A percentile compares a stretch with the other conserved stretches of the same genome.
phyloP scores from a whole-genome alignment of 495 filamentous ascomycete species.

The Lasiosphaeria ovina region DNA sequence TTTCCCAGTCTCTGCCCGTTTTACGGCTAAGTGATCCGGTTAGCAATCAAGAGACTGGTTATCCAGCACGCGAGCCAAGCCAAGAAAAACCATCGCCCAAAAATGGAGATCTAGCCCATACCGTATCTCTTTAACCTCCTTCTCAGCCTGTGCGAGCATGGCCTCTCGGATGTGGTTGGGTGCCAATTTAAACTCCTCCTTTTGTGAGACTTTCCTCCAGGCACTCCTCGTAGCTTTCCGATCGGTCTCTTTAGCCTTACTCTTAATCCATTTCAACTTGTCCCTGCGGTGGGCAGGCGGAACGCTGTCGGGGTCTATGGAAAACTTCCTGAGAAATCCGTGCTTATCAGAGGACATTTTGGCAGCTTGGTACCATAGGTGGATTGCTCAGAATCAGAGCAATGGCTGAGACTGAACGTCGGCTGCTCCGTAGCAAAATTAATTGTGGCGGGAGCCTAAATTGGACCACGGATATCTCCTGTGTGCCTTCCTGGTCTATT shows the following conservation, averaged over 20 bases:
- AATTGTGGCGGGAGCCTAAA: no score
- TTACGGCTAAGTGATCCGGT: not conserved
- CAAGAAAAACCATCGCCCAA: not conserved
- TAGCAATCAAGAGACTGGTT: no score
- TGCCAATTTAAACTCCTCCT: not conserved
- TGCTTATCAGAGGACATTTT: no score
- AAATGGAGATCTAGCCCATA: not conserved
- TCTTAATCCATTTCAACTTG: not conserved
- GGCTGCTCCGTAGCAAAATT: no score
- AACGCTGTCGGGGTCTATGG: no score
- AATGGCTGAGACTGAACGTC: no score
- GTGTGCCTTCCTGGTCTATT: no score
- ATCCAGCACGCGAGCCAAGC: no score
- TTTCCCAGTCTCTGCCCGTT: not conserved
- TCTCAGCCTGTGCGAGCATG: not conserved
- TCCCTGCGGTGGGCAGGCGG: not conserved
- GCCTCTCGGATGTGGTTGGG: not conserved
- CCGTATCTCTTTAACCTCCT: not conserved
- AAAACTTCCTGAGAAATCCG: no score
- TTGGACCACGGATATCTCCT: no score
- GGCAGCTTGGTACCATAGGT: no score
- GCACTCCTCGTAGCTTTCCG: not conserved
- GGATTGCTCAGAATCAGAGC: no score
- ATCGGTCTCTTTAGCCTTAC: not conserved
- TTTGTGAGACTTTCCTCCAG: not conserved